These are phyloP conservation scores for Uronychia setigera DNA, from an alignment of 73 alveolate species.

Conservation along the genomic window DNA sequence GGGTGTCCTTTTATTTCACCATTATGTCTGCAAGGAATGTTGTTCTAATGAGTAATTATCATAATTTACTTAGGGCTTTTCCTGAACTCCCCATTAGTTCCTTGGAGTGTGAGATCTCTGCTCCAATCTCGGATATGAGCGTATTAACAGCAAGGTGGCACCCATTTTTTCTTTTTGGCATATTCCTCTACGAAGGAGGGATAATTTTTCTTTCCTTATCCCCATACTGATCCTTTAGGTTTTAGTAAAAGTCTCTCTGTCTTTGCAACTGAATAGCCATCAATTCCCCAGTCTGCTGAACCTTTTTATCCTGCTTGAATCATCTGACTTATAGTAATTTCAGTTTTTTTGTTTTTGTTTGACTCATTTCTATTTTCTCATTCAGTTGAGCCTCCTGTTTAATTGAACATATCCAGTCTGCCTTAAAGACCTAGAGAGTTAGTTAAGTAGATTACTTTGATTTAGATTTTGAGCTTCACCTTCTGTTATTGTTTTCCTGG, in stretches of 20 bases:
- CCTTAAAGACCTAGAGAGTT: too few species aligned
- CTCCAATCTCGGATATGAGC: background rate
- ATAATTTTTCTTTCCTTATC: background rate
- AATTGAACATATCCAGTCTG: background rate
- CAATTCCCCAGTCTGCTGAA: background rate
- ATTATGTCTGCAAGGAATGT: background rate
- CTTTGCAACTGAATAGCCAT: background rate
- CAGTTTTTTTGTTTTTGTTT: background rate
- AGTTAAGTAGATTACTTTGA: background rate
- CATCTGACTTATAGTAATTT: background rate
- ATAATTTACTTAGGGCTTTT: background rate
- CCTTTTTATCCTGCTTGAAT: background rate
- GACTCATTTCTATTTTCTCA: too few species aligned
- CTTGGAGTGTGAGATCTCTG: background rate
- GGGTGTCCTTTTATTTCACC: background rate
- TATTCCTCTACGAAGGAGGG: background rate
- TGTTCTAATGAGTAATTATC: background rate
- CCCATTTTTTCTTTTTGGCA: background rate
- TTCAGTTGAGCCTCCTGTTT: background rate
- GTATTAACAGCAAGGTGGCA: background rate
- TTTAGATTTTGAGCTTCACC: background rate
- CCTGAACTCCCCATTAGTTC: background rate
- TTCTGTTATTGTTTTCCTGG: background rate
- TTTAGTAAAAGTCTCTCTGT: background rate
- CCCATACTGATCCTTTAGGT: background rate